A percentile compares a stretch with the other conserved stretches of the same genome.
Conservation (phyloP, 2,329 filamentous ascomycete genomes). For the Neonectria coccinea region DNA sequence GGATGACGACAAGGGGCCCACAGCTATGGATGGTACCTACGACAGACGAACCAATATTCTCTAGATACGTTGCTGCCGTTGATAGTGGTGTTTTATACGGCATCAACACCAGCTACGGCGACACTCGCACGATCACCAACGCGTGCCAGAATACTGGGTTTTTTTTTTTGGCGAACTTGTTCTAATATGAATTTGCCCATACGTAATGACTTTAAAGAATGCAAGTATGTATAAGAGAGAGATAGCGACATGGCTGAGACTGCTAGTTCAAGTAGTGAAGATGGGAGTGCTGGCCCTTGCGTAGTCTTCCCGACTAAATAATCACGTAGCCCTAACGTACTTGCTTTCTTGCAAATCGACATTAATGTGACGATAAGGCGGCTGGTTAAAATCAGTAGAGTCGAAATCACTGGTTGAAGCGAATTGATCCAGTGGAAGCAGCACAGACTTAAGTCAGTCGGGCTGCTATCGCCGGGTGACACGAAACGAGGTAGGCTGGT, state of each 20-base stretch:
- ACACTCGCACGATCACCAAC: constrained; percentile 42
- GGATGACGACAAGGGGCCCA: constrained; percentile 59
- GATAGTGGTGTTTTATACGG: constrained; percentile 41
- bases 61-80: constrained; percentile 39
- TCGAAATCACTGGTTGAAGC: constrained; percentile 18
- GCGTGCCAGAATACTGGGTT: constrained; percentile 35
- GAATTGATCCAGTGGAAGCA: constrained; percentile 13
- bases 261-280: neutral
- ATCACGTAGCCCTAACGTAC: neutral
- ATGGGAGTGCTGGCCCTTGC: neutral
- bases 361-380: neutral
- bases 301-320: neutral
- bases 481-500: no score
- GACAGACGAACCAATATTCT: constrained; percentile 35
- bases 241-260: neutral
- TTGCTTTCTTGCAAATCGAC: neutral
- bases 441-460: no score
- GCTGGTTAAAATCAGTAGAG: constrained; percentile 2
- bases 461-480: no score
- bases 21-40: constrained; percentile 61
- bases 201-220: neutral
- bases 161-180: neutral
- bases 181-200: neutral
- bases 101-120: constrained; percentile 44
- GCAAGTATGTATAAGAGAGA: neutral